Base-by-base conservation (phyloP, 1,284 basidiomycete genomes). In the Tilletia horrida region DNA sequence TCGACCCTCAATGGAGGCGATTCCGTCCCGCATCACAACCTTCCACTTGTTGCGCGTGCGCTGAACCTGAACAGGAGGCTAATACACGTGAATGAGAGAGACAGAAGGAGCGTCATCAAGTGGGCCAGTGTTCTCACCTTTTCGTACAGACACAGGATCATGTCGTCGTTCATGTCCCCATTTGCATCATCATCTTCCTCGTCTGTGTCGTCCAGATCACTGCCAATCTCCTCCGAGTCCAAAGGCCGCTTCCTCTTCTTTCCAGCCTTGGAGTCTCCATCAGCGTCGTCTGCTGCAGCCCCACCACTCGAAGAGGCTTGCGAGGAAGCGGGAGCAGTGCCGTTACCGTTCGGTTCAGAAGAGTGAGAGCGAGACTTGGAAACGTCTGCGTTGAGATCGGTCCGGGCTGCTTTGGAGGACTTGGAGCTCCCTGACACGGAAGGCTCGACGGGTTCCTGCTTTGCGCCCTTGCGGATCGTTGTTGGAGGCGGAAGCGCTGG, bases 1-100 rank as follows among this genome's bases (percentile, higher is more conserved):
- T 76, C 91, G 91, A 29, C 95, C 94, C 75, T 97, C 95, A 74
- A 97, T 88, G 77, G 94, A 92, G 67, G 97, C 92, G 88, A 98
- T 93, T 16, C 96, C 96, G 77, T 98, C 96, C 84, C 96, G 96
- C 70, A 99, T 87, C n/a, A 93, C 90, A 69, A 94, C 96, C 86
- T 98, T 98, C 96, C 96, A 99, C 85, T 97, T 99, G 86, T 97
- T 98, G 85, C 97, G 97, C 35, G 97, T 94, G 23, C 96, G 88
- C 68, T 94, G 92, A 44, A 97, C 93, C 55, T 63, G 48, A 21
- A 40, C 11, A 11, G 35, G 35, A 40, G 35, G 35, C 35, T 40
- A 11, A 40, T 11, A 40, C 35, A 40, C 11, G 35, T 40, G 11
- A 40, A 11, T 40, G 35, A 40, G 35, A 40, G 35, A 11, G 4